Evolutionary conservation across 2,329 filamentous ascomycete genomes (phyloP), one percentile per base, ranked within the genome.

Genomic region (Fusarium sp.): DNA sequence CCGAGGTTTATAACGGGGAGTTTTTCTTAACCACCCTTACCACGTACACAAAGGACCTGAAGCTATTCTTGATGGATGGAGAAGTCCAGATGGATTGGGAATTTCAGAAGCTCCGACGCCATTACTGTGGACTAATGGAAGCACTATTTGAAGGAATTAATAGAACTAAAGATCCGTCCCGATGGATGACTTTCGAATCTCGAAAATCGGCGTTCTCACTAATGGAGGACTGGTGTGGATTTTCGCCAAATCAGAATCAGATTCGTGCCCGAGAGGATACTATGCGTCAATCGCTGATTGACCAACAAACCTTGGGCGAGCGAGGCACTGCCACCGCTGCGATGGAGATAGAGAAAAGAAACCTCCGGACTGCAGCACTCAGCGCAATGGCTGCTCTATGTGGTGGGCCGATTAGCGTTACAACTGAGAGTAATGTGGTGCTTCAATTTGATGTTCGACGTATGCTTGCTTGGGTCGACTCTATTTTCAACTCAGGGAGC

Each of bases 221-320:
- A 50, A 98, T 99, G 95, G 96, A 99, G 81, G 95, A 98, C 72
- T 99, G 97, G 97, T 99, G 96, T 79, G 96, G 96, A 5, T 98
- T 97, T 79, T 97, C 95, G 11, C 94, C 95, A 0, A 97, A 98
- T 71, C 94, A 97, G 78, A 86, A 84, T 17, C 93, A 97, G 71
- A 93, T 97, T 42, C 89, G 91, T 8, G 90, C 91, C 63, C 88
- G 94, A 67, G 95, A 98, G 80, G 92, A 97, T 68, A 92, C 89
- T 38, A 97, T 98, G 91, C 88, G 93, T 45, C 92, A 95, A 73
- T 93, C 93, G 5, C 87, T 96, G 72, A 90, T 97, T 38, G 90
- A 95, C 56, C 92, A 94, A 60, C 93, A 96, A 61, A 89, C 92
- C 23, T 81, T 91, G 20, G 90, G 91, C 15, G 94, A 95, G 77